Base-by-base conservation (phyloP, 1,284 basidiomycete genomes). In the Tilletiopsis washingtonensis region DNA sequence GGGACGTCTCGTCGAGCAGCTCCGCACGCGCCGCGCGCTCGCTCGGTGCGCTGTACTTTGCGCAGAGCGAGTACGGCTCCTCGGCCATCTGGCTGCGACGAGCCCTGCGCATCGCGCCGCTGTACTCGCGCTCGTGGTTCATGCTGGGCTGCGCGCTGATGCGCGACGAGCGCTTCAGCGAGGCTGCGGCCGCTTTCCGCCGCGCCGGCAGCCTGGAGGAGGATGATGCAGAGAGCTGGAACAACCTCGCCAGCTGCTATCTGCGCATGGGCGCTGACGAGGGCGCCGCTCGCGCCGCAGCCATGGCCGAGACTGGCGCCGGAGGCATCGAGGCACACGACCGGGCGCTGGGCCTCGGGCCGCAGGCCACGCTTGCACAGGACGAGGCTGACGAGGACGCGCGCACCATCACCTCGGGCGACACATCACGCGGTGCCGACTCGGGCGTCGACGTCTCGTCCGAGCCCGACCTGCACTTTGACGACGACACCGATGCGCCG, bases 221-320 rank as follows among this genome's bases (percentile, higher is more conserved):
- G 55, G 93, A 98, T 63, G 91, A 99, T 69, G 88, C 82, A 3
- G 93, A 98, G 78, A 91, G 89, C 59, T 98, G 94, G 94, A 96
- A 86, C 72, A 99, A 99, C 74, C 77, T 99, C 47, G 94, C 93
- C 20, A 91, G 86, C 57, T 85, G 91, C 66, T 96, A 97, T 74
- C 80, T 99, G 42, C 50, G 66, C 5, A 64, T 73, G 62, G 61
- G 64, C 20, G 59, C 60, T 37, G 48, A 46, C 7, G 56, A 43
- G 29, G 37, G 17, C 9, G 11, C 53, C 40, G 25, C 58, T 40
- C 52, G 26, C 9, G 32, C 36, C 24, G 56, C 54, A 17, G 53
- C 49, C 14, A 45, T 53, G n/a, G 59, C 54, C 17, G 62, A 61
- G 34, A 47, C 39, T 5, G 56, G 51, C 14, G 49, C 26, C 3